Evolutionary conservation across 495 filamentous ascomycete genomes (phyloP).

Genomic region (Tricharina praecox): DNA sequence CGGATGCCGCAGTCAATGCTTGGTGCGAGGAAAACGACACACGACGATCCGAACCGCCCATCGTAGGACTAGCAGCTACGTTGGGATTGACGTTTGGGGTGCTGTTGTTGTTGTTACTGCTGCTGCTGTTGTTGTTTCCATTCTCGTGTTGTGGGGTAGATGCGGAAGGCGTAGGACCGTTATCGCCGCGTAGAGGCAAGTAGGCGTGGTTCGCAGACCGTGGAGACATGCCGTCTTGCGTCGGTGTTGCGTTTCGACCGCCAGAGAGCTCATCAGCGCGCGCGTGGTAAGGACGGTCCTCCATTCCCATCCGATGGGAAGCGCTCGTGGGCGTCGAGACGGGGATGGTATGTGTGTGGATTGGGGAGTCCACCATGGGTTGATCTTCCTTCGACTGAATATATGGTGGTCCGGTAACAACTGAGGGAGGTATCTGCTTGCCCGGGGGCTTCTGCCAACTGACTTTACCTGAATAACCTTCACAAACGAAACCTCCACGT

Average conservation of each 20-base stretch:
- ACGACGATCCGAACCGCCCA: slow-evolving; percentile 7
- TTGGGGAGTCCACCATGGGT: slow-evolving; percentile 1
- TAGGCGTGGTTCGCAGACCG: not conserved
- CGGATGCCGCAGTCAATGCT: slow-evolving; percentile 39
- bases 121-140: no score
- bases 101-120: no score
- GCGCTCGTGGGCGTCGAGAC: no score
- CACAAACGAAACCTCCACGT: slow-evolving; percentile 79
- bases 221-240: not conserved
- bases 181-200: not conserved
- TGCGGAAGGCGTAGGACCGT: slow-evolving; percentile 4
- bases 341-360: not conserved
- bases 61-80: not conserved
- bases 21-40: slow-evolving; percentile 37
- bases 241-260: not conserved
- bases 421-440: slow-evolving; percentile 42
- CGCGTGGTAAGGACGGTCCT: not conserved
- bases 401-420: slow-evolving; percentile 31
- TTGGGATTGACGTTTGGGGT: no score
- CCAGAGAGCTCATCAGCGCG: not conserved
- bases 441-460: slow-evolving; percentile 53
- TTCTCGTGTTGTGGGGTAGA: slow-evolving; percentile 9
- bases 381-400: slow-evolving; percentile 65
- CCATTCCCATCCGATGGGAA: not conserved
- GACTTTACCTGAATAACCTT: slow-evolving; percentile 71